phyloP scores from a whole-genome alignment of 2,329 filamentous ascomycete species.

The Fusarium equiseti region DNA sequence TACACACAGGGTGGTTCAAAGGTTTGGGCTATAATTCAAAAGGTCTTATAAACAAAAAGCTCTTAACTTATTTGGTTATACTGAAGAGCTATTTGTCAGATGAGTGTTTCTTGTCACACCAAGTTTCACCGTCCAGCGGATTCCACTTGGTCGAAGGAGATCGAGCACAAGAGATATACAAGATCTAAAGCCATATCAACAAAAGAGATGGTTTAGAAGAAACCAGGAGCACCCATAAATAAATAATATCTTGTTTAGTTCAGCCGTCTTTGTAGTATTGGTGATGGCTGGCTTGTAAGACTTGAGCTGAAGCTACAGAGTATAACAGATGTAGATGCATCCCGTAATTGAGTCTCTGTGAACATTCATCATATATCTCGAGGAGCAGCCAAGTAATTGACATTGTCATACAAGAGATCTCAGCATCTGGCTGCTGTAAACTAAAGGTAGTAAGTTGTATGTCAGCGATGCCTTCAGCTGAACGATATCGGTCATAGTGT shows the following conservation, averaged over 20 bases:
- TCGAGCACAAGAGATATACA: not conserved
- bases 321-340: not conserved
- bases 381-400: not conserved
- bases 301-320: not conserved
- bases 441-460: not conserved
- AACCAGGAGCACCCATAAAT: not conserved
- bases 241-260: not conserved
- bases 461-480: not conserved
- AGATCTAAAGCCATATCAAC: not conserved
- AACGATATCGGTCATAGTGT: not conserved
- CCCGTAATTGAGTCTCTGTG: not conserved
- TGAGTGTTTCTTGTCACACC: not conserved
- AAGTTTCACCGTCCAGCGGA: not conserved
- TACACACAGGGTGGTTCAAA: not conserved
- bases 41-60: too few relatives aligned
- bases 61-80: not conserved
- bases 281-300: not conserved
- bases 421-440: not conserved
- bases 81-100: not conserved
- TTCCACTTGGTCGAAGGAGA: not conserved
- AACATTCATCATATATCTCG: too few relatives aligned
- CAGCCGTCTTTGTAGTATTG: not conserved
- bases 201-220: not conserved
- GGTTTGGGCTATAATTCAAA: not conserved
- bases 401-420: not conserved